These are phyloP conservation scores for Xylariaceae sp. DNA, from an alignment of 2,329 filamentous ascomycete species.

Conservation along the genomic window DNA sequence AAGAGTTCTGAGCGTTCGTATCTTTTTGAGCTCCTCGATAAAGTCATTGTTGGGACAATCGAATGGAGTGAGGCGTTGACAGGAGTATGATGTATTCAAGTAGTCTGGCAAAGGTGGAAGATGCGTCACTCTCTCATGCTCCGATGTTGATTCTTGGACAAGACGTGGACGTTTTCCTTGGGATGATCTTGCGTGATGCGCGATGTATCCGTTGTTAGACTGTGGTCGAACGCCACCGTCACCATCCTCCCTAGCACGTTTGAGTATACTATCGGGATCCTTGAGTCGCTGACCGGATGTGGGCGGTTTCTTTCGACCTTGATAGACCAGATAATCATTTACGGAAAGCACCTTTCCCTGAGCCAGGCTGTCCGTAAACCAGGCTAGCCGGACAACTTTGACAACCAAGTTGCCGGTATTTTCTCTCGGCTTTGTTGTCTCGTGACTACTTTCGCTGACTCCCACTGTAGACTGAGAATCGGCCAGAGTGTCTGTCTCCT, in stretches of 20 bases:
- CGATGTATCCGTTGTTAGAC: neutral
- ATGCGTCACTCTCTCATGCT: constrained; percentile 56
- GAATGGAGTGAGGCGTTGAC: constrained; percentile 68
- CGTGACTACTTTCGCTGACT: neutral
- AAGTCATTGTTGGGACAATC: constrained; percentile 70
- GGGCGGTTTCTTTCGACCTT: constrained; percentile 37
- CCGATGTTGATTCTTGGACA: constrained; percentile 67
- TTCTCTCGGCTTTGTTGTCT: neutral
- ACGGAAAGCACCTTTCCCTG: constrained; percentile 42
- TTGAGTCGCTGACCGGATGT: constrained; percentile 13
- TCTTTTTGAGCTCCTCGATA: constrained; percentile 66
- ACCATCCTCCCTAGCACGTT: constrained; percentile 29
- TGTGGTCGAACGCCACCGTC: constrained; percentile 16
- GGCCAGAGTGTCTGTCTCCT: neutral
- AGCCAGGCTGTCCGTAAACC: constrained; percentile 51
- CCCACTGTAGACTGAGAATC: constrained; percentile 20
- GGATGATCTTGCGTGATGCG: constrained; percentile 22
- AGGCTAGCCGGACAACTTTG: constrained; percentile 53
- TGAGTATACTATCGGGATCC: constrained; percentile 29
- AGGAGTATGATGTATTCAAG: constrained; percentile 65
- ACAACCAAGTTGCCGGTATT: constrained; percentile 30
- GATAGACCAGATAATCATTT: constrained; percentile 50
- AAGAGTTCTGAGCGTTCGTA: constrained; percentile 65
- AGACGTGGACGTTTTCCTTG: constrained; percentile 41
- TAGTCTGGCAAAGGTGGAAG: constrained; percentile 65